Evolutionary conservation across 2,329 filamentous ascomycete genomes (phyloP), one percentile per base, ranked within the genome.

Genomic region (Dactylonectria estremocensis): DNA sequence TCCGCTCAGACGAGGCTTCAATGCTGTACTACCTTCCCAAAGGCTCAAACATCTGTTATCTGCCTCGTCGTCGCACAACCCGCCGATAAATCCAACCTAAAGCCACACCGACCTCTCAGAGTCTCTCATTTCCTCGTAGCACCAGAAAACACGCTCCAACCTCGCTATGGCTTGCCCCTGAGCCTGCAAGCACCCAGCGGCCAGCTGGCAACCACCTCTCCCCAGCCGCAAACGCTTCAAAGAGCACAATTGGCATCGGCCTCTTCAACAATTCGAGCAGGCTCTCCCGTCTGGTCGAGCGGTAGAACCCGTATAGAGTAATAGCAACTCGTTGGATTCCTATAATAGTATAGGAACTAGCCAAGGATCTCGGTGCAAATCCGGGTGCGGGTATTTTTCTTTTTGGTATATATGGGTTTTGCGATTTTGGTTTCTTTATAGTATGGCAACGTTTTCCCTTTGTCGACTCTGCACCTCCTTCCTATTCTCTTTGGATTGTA

Each of bases 311-410:
- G 77, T 77, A 78, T 77, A 78, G 76, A 77, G 77, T 78, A 78
- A 78, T 77, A 79, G 77, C 61, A 79, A 78, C 77, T 79, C 77
- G 77, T 78, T 78, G 76, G 77, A 75, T 77, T 80, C 78, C 77
- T 80, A 78, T 74, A 68, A 55, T 68, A 63, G 67, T 68, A 67
- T 77, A 77, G 72, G 73, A 60, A 73, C 68, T 45, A 80, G 78
- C 76, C 78, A 79, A 79, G 76, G 77, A 79, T 78, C 78, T 71
- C 69, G 78, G 77, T 80, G 76, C 77, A 80, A 79, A 78, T 78
- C 77, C 77, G 78, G 72, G 76, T 78, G 71, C 77, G 76, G 77
- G 76, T 77, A 69, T 35, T 64, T 61, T 72, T 72, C 72, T 70
- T 64, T 61, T 57, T 48, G 28, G 61, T 50, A 64, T 58, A 56